phyloP scores from a whole-genome alignment of 2,329 filamentous ascomycete species.

The Verticillium tricorpus region DNA sequence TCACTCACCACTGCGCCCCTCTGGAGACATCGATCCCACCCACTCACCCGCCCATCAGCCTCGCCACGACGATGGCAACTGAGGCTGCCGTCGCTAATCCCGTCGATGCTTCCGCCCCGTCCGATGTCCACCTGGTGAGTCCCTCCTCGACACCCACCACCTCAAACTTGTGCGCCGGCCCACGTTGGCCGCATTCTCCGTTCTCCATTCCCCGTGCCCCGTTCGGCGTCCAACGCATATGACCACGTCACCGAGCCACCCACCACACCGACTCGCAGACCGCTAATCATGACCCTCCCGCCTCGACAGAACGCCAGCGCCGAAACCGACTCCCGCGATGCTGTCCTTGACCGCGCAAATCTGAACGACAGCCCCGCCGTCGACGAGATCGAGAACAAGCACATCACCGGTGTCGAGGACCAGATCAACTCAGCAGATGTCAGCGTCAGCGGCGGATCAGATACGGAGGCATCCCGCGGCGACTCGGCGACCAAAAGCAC shows the following conservation, averaged over 20 bases:
- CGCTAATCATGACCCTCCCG: constrained; percentile 2
- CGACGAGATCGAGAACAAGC: constrained; percentile 54
- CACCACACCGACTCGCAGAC: constrained; percentile 2
- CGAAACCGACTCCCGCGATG: constrained; percentile 42
- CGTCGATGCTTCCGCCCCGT: constrained; percentile 47
- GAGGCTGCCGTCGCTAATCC: constrained; percentile 51
- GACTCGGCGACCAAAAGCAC: constrained; percentile 41
- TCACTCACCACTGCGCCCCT: neutral
- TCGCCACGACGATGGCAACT: constrained; percentile 53
- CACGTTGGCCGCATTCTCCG: neutral
- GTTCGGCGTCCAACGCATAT: constrained; percentile 5
- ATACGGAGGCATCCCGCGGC: constrained; percentile 65
- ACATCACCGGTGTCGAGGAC: constrained; percentile 54
- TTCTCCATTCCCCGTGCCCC: neutral
- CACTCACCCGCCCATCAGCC: neutral
- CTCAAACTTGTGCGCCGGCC: neutral
- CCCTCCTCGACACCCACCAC: neutral
- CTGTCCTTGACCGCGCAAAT: constrained; percentile 34
- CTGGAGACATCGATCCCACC: constrained; percentile 13
- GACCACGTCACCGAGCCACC: neutral
- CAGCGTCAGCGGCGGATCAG: constrained; percentile 70
- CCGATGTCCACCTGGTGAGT: constrained; percentile 41
- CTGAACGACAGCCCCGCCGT: constrained; percentile 45
- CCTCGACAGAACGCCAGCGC: constrained; percentile 24
- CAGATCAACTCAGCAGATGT: constrained; percentile 59